Base-by-base conservation (phyloP, 306 rosid species). In the Biancaea sappan region DNA sequence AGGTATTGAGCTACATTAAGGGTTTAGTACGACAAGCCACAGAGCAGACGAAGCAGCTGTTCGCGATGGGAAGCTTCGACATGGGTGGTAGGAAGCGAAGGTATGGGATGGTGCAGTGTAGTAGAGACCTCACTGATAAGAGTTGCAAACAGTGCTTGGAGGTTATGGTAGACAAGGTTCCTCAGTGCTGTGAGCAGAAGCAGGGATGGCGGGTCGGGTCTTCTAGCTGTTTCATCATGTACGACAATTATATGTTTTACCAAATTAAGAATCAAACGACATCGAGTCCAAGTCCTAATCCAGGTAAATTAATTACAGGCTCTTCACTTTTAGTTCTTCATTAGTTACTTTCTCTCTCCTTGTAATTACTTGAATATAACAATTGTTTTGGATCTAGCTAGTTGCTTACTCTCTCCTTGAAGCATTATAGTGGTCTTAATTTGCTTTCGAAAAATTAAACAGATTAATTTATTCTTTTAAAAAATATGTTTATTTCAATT, bases 81-180 rank as follows among this genome's bases (percentile, higher is more conserved):
- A 67, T 47, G 76, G 29, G 59, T 40, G 21, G 14, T 1, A 26
- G 5, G 3, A 75, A 52, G 50, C 68, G 13, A 51, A 50, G 79
- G 48, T 74, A 74, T 51, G 83, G 67, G 0, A 19, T 44, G 72
- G 80, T 41, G 31, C 80, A 80, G 48, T 80, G 84, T 35, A 53
- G 32, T 5, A 62, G 73, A 5, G 80, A 70, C 1, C 53, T 80
- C 16, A 21, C 12, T 32, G 54, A 4, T 4, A 40, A 63, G 12
- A 14, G 14, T 1, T 80, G 84, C 16, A 19, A 43, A 1, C 12
- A 61, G 31, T 75, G 84, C 29, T 43, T 43, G 77, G 31, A 69
- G 22, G 64, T 32, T 12, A 1, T 60, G 61, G 19, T 80, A 8
- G 67, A 50, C 4, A 21, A 16, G 15, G 56, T 59, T 60, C 76